Conservation (phyloP, 2,329 filamentous ascomycete species). For the Fusarium oxysporum region DNA sequence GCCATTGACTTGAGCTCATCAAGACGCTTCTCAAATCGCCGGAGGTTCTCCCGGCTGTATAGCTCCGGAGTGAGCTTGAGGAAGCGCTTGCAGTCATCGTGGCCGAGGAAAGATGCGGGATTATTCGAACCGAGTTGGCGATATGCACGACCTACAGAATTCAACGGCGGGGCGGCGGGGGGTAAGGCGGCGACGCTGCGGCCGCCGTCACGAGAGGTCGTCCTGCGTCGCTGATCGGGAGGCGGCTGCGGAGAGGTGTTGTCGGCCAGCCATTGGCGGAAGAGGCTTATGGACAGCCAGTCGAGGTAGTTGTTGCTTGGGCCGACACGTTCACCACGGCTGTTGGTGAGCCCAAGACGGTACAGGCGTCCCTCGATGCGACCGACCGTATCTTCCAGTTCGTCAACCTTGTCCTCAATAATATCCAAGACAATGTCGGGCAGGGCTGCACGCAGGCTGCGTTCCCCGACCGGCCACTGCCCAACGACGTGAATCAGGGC, state of each 20-base stretch:
- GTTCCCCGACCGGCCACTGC: slow-evolving; percentile 87
- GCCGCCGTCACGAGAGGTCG: slow-evolving; percentile 46
- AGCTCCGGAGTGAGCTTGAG: slow-evolving; percentile 84
- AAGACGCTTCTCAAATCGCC: slow-evolving; percentile 85
- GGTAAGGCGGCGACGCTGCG: slow-evolving; percentile 51
- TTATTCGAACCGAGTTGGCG: slow-evolving; percentile 76
- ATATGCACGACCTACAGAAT: slow-evolving; percentile 78
- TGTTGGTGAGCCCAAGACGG: slow-evolving; percentile 81
- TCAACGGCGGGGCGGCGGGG: slow-evolving; percentile 60
- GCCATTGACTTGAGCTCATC: slow-evolving; percentile 91
- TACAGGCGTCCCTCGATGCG: slow-evolving; percentile 86
- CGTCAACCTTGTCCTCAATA: slow-evolving; percentile 95
- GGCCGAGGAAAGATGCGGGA: slow-evolving; percentile 74
- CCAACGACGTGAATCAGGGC: slow-evolving; percentile 94
- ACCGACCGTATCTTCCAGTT: slow-evolving; percentile 84
- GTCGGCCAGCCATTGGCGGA: slow-evolving; percentile 93
- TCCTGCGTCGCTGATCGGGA: slow-evolving; percentile 45
- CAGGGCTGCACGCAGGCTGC: slow-evolving; percentile 78
- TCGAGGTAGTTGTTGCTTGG: slow-evolving; percentile 85
- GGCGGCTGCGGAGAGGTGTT: slow-evolving; percentile 77
- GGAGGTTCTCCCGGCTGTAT: slow-evolving; percentile 87
- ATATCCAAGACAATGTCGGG: slow-evolving; percentile 84
- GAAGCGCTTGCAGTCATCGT: slow-evolving; percentile 92
- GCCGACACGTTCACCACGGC: slow-evolving; percentile 82
- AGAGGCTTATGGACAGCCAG: slow-evolving; percentile 88